Conservation (phyloP, 768 basidiomycete genomes). For the Podaxis sp. region DNA sequence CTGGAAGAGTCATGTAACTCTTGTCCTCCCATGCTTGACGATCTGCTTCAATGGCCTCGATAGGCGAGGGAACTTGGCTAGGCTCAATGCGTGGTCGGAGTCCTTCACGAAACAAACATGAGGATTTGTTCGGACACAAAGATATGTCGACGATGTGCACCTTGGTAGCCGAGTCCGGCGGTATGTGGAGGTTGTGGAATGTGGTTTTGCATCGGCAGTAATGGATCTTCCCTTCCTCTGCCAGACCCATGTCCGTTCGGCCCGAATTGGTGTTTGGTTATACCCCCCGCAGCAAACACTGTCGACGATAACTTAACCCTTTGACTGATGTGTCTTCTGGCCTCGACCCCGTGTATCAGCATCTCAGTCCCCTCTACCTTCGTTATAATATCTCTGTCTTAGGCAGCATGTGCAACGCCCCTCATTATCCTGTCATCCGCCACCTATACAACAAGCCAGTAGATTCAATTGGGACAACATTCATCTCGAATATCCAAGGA, state of each 20-base stretch:
- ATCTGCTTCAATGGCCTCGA: slow-evolving; percentile 77
- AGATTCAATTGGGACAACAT: too few species aligned
- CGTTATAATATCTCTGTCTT: too few species aligned
- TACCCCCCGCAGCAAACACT: neutral
- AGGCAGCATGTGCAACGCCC: too few species aligned
- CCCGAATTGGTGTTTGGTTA: slow-evolving; percentile 1
- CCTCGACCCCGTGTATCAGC: too few species aligned
- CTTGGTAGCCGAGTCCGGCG: slow-evolving; percentile 54
- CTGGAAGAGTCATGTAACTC: slow-evolving; percentile 58
- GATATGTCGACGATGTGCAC: slow-evolving; percentile 24
- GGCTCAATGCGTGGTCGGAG: slow-evolving; percentile 83
- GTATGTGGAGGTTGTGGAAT: slow-evolving; percentile 74
- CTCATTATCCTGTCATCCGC: too few species aligned
- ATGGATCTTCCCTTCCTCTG: neutral
- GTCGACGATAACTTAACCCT: too few species aligned
- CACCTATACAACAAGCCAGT: too few species aligned
- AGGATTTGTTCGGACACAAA: neutral
- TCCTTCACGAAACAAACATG: slow-evolving; percentile 41
- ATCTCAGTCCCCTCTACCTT: too few species aligned
- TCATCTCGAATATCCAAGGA: too few species aligned
- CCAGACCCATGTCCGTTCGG: neutral
- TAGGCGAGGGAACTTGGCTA: slow-evolving; percentile 88
- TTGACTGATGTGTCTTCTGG: too few species aligned
- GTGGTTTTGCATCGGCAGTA: slow-evolving; percentile 31
- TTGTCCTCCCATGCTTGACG: slow-evolving; percentile 75